Percentiles rank a stretch among this genome's conserved stretches.
These are phyloP conservation scores for Wickerhamiella infanticola DNA, from an alignment of 1,139 yeast genomes.

Conservation along the genomic window DNA sequence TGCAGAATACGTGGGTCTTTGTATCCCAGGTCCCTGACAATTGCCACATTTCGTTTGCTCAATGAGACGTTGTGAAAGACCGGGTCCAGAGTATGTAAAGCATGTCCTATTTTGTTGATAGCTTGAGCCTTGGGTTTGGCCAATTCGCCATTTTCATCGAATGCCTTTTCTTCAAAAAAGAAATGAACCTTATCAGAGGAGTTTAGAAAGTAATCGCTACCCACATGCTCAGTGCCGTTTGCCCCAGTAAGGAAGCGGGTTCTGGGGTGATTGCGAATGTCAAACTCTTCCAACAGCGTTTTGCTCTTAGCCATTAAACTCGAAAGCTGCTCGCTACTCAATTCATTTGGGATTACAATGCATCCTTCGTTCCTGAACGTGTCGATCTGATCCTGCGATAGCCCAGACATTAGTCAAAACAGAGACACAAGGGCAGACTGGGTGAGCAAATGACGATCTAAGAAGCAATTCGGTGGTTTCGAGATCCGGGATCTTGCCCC, in stretches of 20 bases:
- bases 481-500: too few relatives aligned
- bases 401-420: slow-evolving; percentile 12
- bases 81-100: slow-evolving; percentile 43
- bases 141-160: slow-evolving; percentile 37
- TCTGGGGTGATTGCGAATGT: slow-evolving; percentile 46
- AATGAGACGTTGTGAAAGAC: slow-evolving; percentile 38
- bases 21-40: slow-evolving; percentile 40
- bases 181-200: slow-evolving; percentile 55
- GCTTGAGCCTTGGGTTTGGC: slow-evolving; percentile 39
- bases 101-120: slow-evolving; percentile 70
- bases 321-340: slow-evolving; percentile 19
- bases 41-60: slow-evolving; percentile 33
- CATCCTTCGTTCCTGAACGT: slow-evolving; percentile 44
- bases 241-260: slow-evolving; percentile 57
- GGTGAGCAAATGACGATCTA: too few relatives aligned
- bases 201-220: slow-evolving; percentile 55
- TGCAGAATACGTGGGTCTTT: slow-evolving; percentile 59
- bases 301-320: slow-evolving; percentile 7
- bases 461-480: too few relatives aligned
- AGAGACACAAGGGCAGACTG: too few relatives aligned
- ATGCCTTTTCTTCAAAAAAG: slow-evolving; percentile 62
- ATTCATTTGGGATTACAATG: slow-evolving; percentile 42
- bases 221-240: slow-evolving; percentile 38
- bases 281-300: slow-evolving; percentile 34
- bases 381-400: slow-evolving; percentile 20